phyloP scores from a whole-genome alignment of 352 stramenopile species.

The Globisporangium spiculum region DNA sequence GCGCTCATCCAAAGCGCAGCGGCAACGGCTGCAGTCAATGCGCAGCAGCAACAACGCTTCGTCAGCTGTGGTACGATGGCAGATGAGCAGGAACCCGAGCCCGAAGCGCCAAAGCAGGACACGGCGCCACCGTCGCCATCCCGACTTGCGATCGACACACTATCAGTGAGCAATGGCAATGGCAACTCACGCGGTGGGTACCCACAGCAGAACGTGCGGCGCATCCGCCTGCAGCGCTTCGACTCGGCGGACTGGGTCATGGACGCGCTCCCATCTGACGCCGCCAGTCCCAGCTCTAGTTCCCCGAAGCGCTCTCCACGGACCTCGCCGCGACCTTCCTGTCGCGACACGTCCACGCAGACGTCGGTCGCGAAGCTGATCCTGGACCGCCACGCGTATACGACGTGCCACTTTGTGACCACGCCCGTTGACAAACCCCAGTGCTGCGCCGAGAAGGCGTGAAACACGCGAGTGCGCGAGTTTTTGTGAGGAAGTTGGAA shows the following conservation, averaged over 20 bases:
- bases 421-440: conserved; percentile 25
- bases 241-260: conserved; percentile 74
- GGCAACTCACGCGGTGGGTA: conserved; percentile 4
- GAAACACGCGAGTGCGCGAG: neutral
- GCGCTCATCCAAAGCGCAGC: conserved; percentile 34
- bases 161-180: neutral
- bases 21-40: neutral
- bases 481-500: neutral
- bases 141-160: neutral
- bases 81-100: conserved; percentile 16
- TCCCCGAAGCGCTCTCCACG: neutral
- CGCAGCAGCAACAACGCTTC: neutral
- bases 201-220: conserved; percentile 38
- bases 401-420: conserved; percentile 43
- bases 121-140: neutral
- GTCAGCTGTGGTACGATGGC: neutral
- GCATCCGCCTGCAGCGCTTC: conserved; percentile 63
- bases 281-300: neutral
- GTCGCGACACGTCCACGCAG: conserved; percentile 5
- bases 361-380: conserved; percentile 45
- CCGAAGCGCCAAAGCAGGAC: conserved; percentile 5
- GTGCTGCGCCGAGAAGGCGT: conserved; percentile 22
- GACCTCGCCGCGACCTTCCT: conserved; percentile 9
- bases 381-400: conserved; percentile 57
- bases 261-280: conserved; percentile 15